These are phyloP conservation scores for Vairimorpha necatrix DNA, from an alignment of 371 early-diverging fungal genomes.

Conservation along the genomic window DNA sequence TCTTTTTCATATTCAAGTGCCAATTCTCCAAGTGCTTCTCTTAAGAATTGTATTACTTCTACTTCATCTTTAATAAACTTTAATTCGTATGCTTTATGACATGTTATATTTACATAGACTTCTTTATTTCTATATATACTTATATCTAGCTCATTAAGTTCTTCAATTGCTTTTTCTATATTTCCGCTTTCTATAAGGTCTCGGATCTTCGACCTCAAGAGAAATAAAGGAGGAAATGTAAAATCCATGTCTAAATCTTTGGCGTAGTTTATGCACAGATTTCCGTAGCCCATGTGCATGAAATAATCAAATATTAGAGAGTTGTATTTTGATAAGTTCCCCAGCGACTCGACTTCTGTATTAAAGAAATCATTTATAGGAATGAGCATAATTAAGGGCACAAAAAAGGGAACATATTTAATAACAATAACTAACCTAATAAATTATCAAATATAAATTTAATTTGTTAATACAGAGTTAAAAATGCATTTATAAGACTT, in stretches of 20 bases:
- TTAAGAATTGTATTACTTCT: background rate
- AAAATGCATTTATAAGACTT: too few relatives aligned
- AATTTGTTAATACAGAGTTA: too few relatives aligned
- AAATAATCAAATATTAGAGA: constrained; percentile 24
- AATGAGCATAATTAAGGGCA: too few relatives aligned
- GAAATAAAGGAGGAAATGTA: background rate
- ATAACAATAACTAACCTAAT: too few relatives aligned
- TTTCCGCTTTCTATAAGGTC: constrained; percentile 23
- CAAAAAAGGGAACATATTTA: too few relatives aligned
- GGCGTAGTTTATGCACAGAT: constrained; percentile 7
- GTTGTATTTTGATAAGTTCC: background rate
- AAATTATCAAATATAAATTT: too few relatives aligned
- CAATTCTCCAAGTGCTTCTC: background rate
- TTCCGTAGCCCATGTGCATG: constrained; percentile 3
- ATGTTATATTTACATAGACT: constrained; percentile 13
- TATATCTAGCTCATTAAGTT: constrained; percentile 21
- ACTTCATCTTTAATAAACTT: background rate
- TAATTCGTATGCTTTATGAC: constrained; percentile 29
- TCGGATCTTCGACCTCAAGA: constrained; percentile 11
- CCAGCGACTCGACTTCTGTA: background rate
- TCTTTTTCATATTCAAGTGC: background rate
- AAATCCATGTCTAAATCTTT: background rate
- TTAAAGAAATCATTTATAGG: too few relatives aligned
- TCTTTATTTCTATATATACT: constrained; percentile 22
- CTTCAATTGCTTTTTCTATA: constrained; percentile 12